Evolutionary conservation across 2,329 filamentous ascomycete species (phyloP).

Genomic region (Xylaria hypoxylon): DNA sequence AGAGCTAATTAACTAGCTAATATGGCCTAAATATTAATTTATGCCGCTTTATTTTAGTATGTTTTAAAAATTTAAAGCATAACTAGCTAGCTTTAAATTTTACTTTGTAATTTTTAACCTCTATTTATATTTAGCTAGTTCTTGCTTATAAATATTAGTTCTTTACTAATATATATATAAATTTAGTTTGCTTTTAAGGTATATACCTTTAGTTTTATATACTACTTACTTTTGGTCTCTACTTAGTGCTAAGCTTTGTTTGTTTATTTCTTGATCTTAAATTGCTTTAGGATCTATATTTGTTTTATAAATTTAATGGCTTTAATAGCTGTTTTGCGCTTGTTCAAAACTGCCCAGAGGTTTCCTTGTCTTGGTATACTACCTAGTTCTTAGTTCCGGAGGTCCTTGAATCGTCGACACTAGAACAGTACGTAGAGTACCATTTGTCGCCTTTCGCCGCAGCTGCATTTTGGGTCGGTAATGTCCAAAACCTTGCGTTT

Average conservation of each 20-base stretch:
- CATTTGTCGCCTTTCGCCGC: conserved; percentile 8
- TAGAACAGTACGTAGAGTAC: conserved; percentile 16
- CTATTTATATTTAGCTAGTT: too few relatives aligned
- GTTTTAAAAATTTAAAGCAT: conserved; percentile 16
- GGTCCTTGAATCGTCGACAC: too few relatives aligned
- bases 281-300: conserved; percentile 9
- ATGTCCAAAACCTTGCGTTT: conserved; percentile 16
- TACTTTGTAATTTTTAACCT: conserved; percentile 3
- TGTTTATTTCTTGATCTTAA: conserved; percentile 10
- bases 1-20: too few relatives aligned
- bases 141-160: too few relatives aligned
- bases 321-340: too few relatives aligned
- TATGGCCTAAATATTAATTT: too few relatives aligned
- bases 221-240: too few relatives aligned
- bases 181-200: too few relatives aligned
- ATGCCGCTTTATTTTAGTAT: neutral
- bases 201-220: too few relatives aligned
- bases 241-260: conserved; percentile 13
- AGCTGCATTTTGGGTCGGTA: conserved; percentile 9
- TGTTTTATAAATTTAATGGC: conserved; percentile 18
- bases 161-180: too few relatives aligned
- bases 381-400: conserved; percentile 18
- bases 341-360: conserved; percentile 12
- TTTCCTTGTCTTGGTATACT: conserved; percentile 7
- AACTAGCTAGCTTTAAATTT: conserved; percentile 13